These are phyloP conservation scores for Eucalyptus leucophloia DNA, from an alignment of 345 rosid genomes.

Conservation along the genomic window DNA sequence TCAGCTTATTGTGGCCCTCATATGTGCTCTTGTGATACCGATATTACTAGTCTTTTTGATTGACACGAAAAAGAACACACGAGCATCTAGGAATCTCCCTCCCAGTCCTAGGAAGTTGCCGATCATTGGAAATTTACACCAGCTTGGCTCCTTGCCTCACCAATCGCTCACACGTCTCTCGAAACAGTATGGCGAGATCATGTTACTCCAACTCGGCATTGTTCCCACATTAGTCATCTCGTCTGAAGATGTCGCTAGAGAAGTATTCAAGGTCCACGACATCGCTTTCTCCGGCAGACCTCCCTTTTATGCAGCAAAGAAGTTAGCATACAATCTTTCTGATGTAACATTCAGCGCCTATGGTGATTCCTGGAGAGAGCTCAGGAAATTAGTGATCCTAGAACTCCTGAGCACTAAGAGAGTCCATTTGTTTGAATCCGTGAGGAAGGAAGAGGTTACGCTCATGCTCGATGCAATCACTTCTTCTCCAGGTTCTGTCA, in stretches of 20 bases:
- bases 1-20: neutral
- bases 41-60: neutral
- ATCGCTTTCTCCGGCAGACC: slow-evolving; percentile 23
- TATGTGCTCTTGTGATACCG: neutral
- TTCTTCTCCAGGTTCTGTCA: neutral
- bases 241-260: slow-evolving; percentile 15
- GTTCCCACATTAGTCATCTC: slow-evolving; percentile 30
- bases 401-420: slow-evolving; percentile 25
- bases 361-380: slow-evolving; percentile 21
- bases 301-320: neutral
- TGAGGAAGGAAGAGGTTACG: slow-evolving; percentile 17
- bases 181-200: slow-evolving; percentile 16
- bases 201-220: slow-evolving; percentile 31
- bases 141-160: slow-evolving; percentile 13
- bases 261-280: slow-evolving; percentile 24
- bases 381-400: slow-evolving; percentile 13
- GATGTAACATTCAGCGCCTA: slow-evolving; percentile 17
- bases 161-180: slow-evolving; percentile 14
- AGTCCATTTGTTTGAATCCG: slow-evolving; percentile 17
- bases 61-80: neutral
- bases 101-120: slow-evolving; percentile 31
- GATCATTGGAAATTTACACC: slow-evolving; percentile 24
- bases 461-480: neutral
- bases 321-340: slow-evolving; percentile 3
- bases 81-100: neutral